Conservation (phyloP, 176 grass and related monocot species). For the Zea mays region Zm-B73-REFERENCE-NAM-5.0 NC_050097.1:205024001-205024500, state of each 20-base stretch:
- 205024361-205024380: conserved; percentile 39
- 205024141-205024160: conserved; percentile 24
- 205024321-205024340: conserved; percentile 23
- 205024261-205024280: neutral
- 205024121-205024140: conserved; percentile 47
- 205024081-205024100: conserved; percentile 11
- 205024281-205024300: neutral
- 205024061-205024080: neutral
- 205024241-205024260: too few species aligned
- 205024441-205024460: neutral
- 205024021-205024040: neutral
- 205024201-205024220: neutral
- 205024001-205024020: conserved; percentile 4
- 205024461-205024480: neutral
- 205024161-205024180: conserved; percentile 2
- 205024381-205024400: neutral
- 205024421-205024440: neutral
- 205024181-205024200: neutral
- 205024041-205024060: neutral
- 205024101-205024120: conserved; percentile 38
- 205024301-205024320: neutral
- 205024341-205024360: conserved; percentile 27
- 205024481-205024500: neutral
- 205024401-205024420: neutral
- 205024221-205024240: neutral